Conservation (phyloP, 73 alveolate species). For the Breviolum minutum region DNA sequence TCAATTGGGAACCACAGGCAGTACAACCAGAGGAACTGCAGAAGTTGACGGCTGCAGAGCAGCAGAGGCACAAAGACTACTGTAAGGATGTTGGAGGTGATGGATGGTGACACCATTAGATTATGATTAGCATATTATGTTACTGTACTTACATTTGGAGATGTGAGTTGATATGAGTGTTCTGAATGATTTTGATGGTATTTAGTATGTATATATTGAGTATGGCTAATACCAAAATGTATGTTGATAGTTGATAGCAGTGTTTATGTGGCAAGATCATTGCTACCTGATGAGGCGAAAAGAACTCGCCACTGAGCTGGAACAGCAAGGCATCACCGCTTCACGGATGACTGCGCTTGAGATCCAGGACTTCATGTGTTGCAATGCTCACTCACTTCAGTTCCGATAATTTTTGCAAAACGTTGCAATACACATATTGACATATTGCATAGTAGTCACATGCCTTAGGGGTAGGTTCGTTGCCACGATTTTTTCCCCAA, state of each 20-base stretch:
- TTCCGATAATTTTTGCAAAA: background rate
- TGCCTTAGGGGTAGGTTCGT: too few species aligned
- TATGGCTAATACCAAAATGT: background rate
- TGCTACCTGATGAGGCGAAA: background rate
- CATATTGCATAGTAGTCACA: too few species aligned
- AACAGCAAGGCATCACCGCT: slow-evolving; percentile 25
- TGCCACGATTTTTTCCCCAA: too few species aligned
- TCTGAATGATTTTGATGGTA: too few species aligned
- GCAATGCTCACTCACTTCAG: background rate
- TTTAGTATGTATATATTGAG: too few species aligned
- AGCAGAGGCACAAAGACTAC: background rate
- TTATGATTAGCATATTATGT: background rate
- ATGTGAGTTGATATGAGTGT: background rate
- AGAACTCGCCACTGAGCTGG: slow-evolving; percentile 13
- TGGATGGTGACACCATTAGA: background rate
- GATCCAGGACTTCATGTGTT: slow-evolving; percentile 9
- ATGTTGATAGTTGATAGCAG: background rate
- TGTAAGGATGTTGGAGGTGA: background rate
- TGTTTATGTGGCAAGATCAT: background rate
- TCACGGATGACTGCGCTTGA: slow-evolving; percentile 46
- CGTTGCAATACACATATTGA: too few species aligned
- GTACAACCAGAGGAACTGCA: slow-evolving; percentile 30
- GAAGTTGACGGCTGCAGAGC: slow-evolving; percentile 26
- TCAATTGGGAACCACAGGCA: slow-evolving; percentile 60
- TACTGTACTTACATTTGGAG: background rate